A percentile compares a stretch with the other conserved stretches of the same genome.
These are phyloP conservation scores for Argentina anserina DNA, from an alignment of 306 rosid species.

Conservation along the genomic window DNA sequence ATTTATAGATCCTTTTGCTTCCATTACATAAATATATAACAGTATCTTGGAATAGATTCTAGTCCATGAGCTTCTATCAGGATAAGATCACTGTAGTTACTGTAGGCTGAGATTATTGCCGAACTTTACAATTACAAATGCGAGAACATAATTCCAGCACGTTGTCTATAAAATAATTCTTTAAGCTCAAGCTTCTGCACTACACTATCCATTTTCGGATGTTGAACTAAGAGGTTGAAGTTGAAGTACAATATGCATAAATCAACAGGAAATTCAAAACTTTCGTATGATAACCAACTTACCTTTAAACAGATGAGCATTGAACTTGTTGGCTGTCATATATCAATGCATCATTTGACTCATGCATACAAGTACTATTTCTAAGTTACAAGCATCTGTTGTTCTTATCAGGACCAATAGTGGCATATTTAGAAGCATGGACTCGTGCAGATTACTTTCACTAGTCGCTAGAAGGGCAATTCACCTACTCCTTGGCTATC, in stretches of 20 bases:
- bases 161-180: background rate
- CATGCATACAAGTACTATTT: background rate
- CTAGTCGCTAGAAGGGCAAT: constrained; percentile 1
- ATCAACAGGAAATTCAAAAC: background rate
- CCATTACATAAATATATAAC: background rate
- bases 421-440: constrained; percentile 13
- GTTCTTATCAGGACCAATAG: constrained; percentile 30
- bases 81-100: background rate
- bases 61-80: background rate
- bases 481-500: background rate
- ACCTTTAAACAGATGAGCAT: background rate
- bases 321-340: background rate
- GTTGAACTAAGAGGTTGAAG: background rate
- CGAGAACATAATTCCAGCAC: background rate
- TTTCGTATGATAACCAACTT: background rate
- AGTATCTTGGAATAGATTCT: background rate
- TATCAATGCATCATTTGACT: background rate
- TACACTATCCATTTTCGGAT: background rate
- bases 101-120: background rate
- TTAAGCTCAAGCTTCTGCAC: background rate
- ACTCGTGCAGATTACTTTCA: background rate
- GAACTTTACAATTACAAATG: background rate
- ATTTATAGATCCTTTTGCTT: background rate
- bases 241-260: background rate
- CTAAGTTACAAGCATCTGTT: constrained; percentile 12